These are phyloP conservation scores for Colletotrichum godetiae DNA, from an alignment of 2,329 filamentous ascomycete genomes.

Conservation along the genomic window DNA sequence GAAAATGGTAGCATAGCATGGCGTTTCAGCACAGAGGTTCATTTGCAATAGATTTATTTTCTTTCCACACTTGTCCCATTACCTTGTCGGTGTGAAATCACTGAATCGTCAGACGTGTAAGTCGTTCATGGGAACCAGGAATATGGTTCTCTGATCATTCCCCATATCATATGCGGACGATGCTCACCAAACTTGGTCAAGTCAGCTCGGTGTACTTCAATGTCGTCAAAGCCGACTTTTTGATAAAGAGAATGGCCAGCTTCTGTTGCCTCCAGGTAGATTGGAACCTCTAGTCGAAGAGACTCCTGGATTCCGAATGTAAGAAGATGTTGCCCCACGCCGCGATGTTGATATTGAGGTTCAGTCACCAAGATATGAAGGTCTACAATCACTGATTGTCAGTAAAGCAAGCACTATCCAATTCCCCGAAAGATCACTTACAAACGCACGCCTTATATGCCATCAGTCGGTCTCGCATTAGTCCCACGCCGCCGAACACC, in stretches of 20 bases:
- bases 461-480: constrained; percentile 43
- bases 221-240: constrained; percentile 46
- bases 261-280: constrained; percentile 49
- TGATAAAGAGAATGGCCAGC: constrained; percentile 47
- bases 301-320: constrained; percentile 48
- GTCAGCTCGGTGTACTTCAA: constrained; percentile 34
- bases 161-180: constrained; percentile 3
- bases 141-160: constrained; percentile 14
- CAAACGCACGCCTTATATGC: constrained; percentile 47
- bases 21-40: background rate
- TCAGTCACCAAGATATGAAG: constrained; percentile 51
- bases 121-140: background rate
- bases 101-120: background rate
- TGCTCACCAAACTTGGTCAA: constrained; percentile 8
- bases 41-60: background rate
- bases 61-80: background rate
- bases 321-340: constrained; percentile 47
- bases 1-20: background rate
- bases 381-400: constrained; percentile 38
- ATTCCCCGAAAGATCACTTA: constrained; percentile 38
- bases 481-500: constrained; percentile 44
- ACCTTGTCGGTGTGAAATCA: background rate
- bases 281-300: constrained; percentile 47
- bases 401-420: background rate
- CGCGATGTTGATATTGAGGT: constrained; percentile 48